Conservation (phyloP, 2,329 filamentous ascomycete species). For the Diaporthe citriasiana region DNA sequence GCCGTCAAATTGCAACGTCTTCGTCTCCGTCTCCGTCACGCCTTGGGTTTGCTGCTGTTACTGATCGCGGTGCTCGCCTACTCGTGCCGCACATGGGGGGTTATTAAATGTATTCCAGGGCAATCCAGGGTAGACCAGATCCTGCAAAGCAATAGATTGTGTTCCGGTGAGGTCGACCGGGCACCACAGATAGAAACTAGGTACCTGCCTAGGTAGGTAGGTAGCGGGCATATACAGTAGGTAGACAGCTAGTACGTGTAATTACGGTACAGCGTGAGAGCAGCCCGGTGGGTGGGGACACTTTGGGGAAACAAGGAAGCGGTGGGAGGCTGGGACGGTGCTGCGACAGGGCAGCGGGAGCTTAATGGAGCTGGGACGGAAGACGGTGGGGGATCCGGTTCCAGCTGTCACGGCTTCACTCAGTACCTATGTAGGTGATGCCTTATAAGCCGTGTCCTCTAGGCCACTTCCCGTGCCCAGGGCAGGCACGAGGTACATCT, state of each 20-base stretch:
- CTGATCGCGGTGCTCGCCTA: conserved; percentile 21
- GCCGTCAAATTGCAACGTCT: neutral
- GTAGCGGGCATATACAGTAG: neutral
- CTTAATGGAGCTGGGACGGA: conserved; percentile 12
- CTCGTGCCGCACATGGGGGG: conserved; percentile 20
- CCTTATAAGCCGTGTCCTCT: too few species aligned
- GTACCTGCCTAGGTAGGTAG: neutral
- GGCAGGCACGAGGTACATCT: neutral
- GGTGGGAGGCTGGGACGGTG: neutral
- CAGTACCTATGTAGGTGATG: too few species aligned
- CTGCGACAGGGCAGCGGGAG: conserved; percentile 1
- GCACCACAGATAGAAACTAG: neutral
- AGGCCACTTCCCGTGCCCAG: neutral
- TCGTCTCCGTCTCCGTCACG: neutral
- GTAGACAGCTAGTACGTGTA: neutral
- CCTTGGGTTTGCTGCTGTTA: neutral
- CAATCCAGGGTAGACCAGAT: neutral
- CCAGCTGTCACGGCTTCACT: too few species aligned
- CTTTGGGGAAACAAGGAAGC: neutral
- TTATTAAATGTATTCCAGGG: neutral
- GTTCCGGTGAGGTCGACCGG: neutral
- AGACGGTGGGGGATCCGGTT: conserved; percentile 28
- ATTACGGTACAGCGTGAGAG: neutral
- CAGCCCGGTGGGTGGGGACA: conserved; percentile 1
- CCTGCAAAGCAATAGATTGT: conserved; percentile 1